Base-by-base conservation (phyloP, 2,329 filamentous ascomycete genomes). In the Pseudovirgaria hyperparasitica region DNA sequence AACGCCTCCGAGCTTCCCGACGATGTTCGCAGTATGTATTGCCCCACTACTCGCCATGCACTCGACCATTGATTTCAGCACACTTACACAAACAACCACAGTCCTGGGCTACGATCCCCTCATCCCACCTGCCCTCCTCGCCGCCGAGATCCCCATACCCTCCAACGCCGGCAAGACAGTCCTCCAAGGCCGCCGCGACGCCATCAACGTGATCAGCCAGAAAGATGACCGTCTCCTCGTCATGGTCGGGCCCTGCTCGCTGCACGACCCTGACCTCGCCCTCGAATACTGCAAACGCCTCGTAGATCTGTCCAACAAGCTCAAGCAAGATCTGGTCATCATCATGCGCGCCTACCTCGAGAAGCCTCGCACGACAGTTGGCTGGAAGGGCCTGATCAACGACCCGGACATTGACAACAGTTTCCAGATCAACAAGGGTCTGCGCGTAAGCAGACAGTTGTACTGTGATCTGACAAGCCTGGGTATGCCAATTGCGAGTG, bases 331-430 rank as follows among this genome's bases (percentile, higher is more conserved):
- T 52, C 69, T 98, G 24, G 76, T 76, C 55, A 81, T 98, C 54
- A 76, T 98, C 48, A 98, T 98, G 90, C 82, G 90, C 45, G 85
- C 86, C 50, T 98, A 98, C 70, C 78, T 98, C 27, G 90, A 98
- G 68, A 98, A 98, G 70, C 90, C 90, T 22, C 78, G 90, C 35
- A 98, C 90, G 26, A 98, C 90, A 1, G 86, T 98, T 26, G 90
- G 90, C 52, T 98, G 90, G 90, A 98, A 98, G 64, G 90, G 90
- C 27, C 68, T 98, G 55, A 94, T 98, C 69, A 98, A 98, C 60
- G 90, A 98, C 57, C 90, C 90, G 3, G 86, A 96, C 48, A 93
- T 98, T 54, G 84, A 98, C 57, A 78, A 90, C 55, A 90, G 79
- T 50, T 98, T 81, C 77, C 74, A 93, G 63, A 98, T 98, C 67